These are phyloP conservation scores for Mariannaea elegans DNA, from an alignment of 2,329 filamentous ascomycete species.

Conservation along the genomic window DNA sequence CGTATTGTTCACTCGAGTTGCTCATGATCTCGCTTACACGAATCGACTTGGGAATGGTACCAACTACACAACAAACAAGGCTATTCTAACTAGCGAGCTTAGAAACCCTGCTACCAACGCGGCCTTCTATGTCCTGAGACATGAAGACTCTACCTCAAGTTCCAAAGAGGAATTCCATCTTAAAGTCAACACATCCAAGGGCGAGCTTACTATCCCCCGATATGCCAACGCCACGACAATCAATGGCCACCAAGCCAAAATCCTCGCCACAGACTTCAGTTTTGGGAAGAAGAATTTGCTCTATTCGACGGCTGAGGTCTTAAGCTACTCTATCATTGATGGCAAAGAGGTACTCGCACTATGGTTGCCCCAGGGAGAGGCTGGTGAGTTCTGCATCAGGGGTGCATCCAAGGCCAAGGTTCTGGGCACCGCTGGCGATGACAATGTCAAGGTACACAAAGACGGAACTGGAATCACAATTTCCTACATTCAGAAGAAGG, in stretches of 20 bases:
- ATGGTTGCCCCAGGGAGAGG: slow-evolving; percentile 63
- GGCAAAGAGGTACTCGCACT: slow-evolving; percentile 57
- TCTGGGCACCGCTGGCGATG: slow-evolving; percentile 44
- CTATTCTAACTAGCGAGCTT: slow-evolving; percentile 63
- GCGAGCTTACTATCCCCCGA: slow-evolving; percentile 63
- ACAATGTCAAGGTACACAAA: slow-evolving; percentile 51
- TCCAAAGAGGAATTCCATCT: slow-evolving; percentile 63
- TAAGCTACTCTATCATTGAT: slow-evolving; percentile 60
- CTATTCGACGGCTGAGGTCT: slow-evolving; percentile 64
- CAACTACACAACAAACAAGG: slow-evolving; percentile 53
- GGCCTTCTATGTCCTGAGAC: slow-evolving; percentile 67
- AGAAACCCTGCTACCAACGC: slow-evolving; percentile 65
- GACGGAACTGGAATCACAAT: slow-evolving; percentile 52
- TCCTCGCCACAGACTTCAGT: slow-evolving; percentile 67
- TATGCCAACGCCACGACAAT: slow-evolving; percentile 58
- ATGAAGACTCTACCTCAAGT: slow-evolving; percentile 60
- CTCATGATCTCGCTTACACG: slow-evolving; percentile 64
- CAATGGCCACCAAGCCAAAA: slow-evolving; percentile 69
- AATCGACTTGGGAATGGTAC: slow-evolving; percentile 53
- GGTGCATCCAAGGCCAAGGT: slow-evolving; percentile 34
- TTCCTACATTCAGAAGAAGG: slow-evolving; percentile 58
- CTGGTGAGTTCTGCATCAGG: slow-evolving; percentile 62
- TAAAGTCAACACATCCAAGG: slow-evolving; percentile 63
- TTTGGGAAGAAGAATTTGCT: slow-evolving; percentile 61
- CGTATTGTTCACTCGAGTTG: slow-evolving; percentile 65